Base-by-base conservation (phyloP, 2,329 filamentous ascomycete species). In the Microdochium nivale region DNA sequence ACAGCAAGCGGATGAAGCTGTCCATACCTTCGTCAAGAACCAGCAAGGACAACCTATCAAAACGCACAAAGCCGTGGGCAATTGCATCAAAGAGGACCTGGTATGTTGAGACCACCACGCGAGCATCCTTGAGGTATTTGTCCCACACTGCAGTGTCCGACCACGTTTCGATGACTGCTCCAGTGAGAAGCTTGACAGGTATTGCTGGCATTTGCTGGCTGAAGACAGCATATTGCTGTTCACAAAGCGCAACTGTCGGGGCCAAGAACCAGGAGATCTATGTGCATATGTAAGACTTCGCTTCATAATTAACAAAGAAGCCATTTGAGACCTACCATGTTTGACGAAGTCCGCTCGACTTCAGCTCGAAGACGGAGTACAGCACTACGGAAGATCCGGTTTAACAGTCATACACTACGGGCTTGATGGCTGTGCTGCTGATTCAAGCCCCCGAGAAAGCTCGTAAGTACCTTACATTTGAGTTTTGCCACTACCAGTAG, bases 21-120 rank as follows among this genome's bases (percentile, higher is more conserved):
- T 23, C 55, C 68, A 51, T 62, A 86, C 88, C 88, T 81, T 96
- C 90, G 61, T 96, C 90, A 59, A 95, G 87, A 0, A 95, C 77
- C 16, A 95, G 68, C 3, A 96, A 71, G 4, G 84, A 75, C 23
- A 95, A 67, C 2, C 71, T 72, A 0, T 71, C 62, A 59, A 95
- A 77, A 1, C 65, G 73, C 2, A 95, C 78, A 62, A 95, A 95
- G 0, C 77, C 87, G 67, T 94, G 88, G 1, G 69, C 72, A 40
- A 95, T 72, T 2, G 88, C 88, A 66, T 95, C 87, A 2, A 81
- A 70, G 13, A 95, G 73, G 1, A 95, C 77, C 54, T 87, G 83
- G 54, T 86, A 83, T 0, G 90, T 94, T 0, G 87, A 90, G 1
- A 95, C 76, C 4, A 95, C 79, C n/a, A 95, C 74, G 1, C 80